Base-by-base conservation (phyloP, 495 filamentous ascomycete genomes). In the Antarctomyces pellizariae region DNA sequence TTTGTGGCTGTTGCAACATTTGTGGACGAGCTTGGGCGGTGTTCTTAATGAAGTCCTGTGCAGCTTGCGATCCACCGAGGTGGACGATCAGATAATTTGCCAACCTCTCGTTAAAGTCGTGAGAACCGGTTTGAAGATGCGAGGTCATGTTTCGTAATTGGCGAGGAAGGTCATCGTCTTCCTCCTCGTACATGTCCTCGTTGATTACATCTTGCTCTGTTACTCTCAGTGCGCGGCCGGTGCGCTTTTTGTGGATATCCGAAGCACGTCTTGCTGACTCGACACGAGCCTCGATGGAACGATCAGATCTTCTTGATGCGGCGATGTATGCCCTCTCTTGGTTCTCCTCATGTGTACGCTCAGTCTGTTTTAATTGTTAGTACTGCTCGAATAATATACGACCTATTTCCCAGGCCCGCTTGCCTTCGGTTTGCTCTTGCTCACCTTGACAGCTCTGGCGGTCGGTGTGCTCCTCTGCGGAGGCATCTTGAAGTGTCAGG, bases 141-240 rank as follows among this genome's bases (percentile, higher is more conserved):
- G 56, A 56, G 11, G 57, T 59, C 16, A 69, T 48, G 16, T 51
- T 47, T 21, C 59, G 57, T 37, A 67, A 71, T 28, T 59, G 52
- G 15, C 44, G 40, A 6, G 54, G 53, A 0, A 55, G 32, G 11
- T 59, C 54, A 25, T 89, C 79, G 19, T 95, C 84, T 42, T 91
- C 75, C 46, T 93, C 84, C 44, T 92, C 84, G 45, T 93, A 95
- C 80, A 92, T 90, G 48, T 86, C 80, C 46, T 92, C 84, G 39
- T 76, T 79, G 33, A 76, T 49, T 6, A 95, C 86, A 47, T 86
- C 80, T 40, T 86, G 64, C 43, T 80, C 73, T 26, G 71, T 82
- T 39, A 95, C 75, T 32, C 71, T 68, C 33, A 95, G 57, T 7
- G 62, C 67, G 30, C 78, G 74, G 13, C 84, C 86, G 5, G 86